These are phyloP conservation scores for Saturnispora hagleri DNA, from an alignment of 805 yeast species.

Conservation along the genomic window DNA sequence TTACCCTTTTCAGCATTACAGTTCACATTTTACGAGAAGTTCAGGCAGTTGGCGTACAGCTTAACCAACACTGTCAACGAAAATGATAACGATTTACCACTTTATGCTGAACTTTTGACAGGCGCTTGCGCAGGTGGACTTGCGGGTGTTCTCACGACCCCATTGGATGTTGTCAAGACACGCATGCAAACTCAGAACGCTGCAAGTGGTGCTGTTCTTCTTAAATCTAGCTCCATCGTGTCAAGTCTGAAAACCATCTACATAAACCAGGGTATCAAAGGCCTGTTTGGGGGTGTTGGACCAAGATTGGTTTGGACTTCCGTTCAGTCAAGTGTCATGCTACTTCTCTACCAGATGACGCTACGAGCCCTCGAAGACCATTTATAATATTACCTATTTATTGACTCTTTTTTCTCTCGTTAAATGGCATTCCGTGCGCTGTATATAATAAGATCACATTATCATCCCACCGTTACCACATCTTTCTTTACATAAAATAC, in stretches of 20 bases:
- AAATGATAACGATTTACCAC: slow-evolving; percentile 33
- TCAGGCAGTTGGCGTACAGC: slow-evolving; percentile 50
- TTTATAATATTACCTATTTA: slow-evolving; percentile 1
- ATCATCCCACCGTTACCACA: neutral
- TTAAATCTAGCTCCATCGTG: slow-evolving; percentile 37
- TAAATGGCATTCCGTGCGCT: neutral
- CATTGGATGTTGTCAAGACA: slow-evolving; percentile 86
- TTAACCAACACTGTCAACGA: slow-evolving; percentile 13
- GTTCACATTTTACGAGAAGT: slow-evolving; percentile 88
- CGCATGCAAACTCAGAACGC: slow-evolving; percentile 77
- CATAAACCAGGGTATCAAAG: slow-evolving; percentile 63
- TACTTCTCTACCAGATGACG: slow-evolving; percentile 74
- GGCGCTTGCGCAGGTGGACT: slow-evolving; percentile 96
- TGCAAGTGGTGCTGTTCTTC: slow-evolving; percentile 15
- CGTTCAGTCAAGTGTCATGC: slow-evolving; percentile 89
- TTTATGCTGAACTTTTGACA: slow-evolving; percentile 59
- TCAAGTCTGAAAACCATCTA: slow-evolving; percentile 50
- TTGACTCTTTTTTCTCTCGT: neutral
- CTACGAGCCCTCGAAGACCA: slow-evolving; percentile 38
- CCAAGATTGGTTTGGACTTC: slow-evolving; percentile 97
- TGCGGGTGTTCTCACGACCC: slow-evolving; percentile 85
- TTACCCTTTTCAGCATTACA: slow-evolving; percentile 94
- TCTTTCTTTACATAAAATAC: neutral
- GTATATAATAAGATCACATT: neutral
- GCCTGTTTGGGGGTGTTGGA: slow-evolving; percentile 89